A percentile compares a stretch with the other conserved stretches of the same genome.
Evolutionary conservation across 495 filamentous ascomycete genomes (phyloP).

Genomic region (Annulohypoxylon moriforme): DNA sequence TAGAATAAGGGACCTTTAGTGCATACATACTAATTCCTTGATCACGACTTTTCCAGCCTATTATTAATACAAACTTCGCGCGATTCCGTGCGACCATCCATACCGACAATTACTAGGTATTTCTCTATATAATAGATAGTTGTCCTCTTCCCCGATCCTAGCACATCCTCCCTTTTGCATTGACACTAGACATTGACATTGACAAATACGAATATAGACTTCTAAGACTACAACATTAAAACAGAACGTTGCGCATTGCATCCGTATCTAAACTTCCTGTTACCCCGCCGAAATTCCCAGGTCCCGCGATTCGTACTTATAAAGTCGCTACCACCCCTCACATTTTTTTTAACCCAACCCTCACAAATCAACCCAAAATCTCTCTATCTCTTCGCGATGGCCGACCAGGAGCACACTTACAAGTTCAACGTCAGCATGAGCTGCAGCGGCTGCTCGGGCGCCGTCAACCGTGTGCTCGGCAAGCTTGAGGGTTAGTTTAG

Average conservation of each 20-base stretch:
- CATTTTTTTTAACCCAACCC: not conserved
- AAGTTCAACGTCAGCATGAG: slow-evolving; percentile 74
- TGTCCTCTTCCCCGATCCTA: slow-evolving; percentile 13
- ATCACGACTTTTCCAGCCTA: slow-evolving; percentile 21
- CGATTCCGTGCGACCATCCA: slow-evolving; percentile 36
- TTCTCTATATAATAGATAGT: slow-evolving; percentile 28
- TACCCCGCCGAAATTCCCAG: slow-evolving; percentile 23
- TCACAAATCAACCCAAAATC: not conserved
- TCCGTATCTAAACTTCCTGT: not conserved
- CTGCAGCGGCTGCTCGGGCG: slow-evolving; percentile 73
- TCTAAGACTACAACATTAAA: not conserved
- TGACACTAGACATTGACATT: no score
- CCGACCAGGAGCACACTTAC: slow-evolving; percentile 64
- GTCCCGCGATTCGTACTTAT: slow-evolving; percentile 3
- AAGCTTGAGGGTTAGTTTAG: slow-evolving; percentile 80
- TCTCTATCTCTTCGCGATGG: slow-evolving; percentile 51
- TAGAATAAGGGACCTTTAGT: not conserved
- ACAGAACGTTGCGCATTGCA: not conserved
- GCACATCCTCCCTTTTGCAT: not conserved
- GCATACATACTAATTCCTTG: no score
- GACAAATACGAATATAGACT: not conserved
- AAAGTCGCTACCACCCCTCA: slow-evolving; percentile 1
- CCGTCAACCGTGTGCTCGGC: slow-evolving; percentile 90
- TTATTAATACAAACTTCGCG: slow-evolving; percentile 38
- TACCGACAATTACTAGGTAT: slow-evolving; percentile 19